Evolutionary conservation across 2,329 filamentous ascomycete genomes (phyloP), one percentile per base, ranked within the genome.

Genomic region (Talaromyces sp.): DNA sequence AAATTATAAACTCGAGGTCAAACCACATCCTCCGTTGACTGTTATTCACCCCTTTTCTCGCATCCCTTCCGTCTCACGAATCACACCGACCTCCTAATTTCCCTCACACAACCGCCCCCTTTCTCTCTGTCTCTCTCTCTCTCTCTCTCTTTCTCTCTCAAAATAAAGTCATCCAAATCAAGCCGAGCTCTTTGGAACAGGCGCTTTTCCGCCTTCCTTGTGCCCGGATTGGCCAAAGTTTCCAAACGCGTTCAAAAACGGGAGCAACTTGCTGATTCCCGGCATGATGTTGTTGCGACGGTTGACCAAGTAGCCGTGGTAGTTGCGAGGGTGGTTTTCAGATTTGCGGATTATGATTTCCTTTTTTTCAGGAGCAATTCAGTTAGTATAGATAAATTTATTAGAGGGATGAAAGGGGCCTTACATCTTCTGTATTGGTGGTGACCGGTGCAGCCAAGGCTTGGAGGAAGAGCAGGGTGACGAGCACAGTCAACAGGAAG

Each of bases 261-360:
- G 59, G 1, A 61, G 51, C 1, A 61, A 31, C 6, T 52, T 56
- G 14, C 32, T 32, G 8, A 61, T 3, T 14, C 41, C n/a, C 2
- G 59, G 56, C 59, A 52, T 55, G 38, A 61, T 58, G n/a, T 61
- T 61, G 7, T 14, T n/a, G 32, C 59, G 24, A 27, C 48, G 48
- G 7, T 5, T 52, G 19, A 52, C 48, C 24, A 52, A 3, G 26
- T 52, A 52, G 48, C 48, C 48, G 29, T 52, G 48, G 24, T 29
- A 46, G 43, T 46, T 46, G 43, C 43, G 43, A 46, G 43, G 43
- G 11, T 52, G 5, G 12, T 29, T 3, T 52, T 52, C 48, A 12
- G 24, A 26, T 52, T 29, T 27, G 26, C 11, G 24, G 14, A 52
- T 52, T 29, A 29, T 27, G 27, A 12, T 52, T 52, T 11, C 14